phyloP scores from a whole-genome alignment of 306 rosid genomes.

The Lagenaria siceraria region DNA sequence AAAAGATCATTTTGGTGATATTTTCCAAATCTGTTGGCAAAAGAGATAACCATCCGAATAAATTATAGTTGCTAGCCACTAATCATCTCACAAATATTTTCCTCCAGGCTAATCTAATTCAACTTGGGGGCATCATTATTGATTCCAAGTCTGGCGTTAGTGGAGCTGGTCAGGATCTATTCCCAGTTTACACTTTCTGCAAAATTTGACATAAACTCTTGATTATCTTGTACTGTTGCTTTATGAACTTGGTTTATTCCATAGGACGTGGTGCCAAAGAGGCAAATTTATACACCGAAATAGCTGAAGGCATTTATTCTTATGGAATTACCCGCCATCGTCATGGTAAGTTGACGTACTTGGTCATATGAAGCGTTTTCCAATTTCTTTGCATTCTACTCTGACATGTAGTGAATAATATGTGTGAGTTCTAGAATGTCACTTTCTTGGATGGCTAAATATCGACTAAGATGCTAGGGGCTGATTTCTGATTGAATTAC shows the following conservation, averaged over 20 bases:
- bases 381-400: background rate
- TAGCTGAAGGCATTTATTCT: slow-evolving; percentile 74
- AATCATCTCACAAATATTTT: slow-evolving; percentile 14
- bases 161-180: slow-evolving; percentile 73
- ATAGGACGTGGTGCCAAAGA: slow-evolving; percentile 83
- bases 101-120: slow-evolving; percentile 65
- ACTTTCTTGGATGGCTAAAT: background rate
- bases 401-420: background rate
- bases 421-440: background rate
- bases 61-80: background rate
- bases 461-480: background rate
- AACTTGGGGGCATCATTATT: slow-evolving; percentile 42
- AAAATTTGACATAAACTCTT: background rate
- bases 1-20: background rate
- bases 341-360: slow-evolving; percentile 44
- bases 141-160: slow-evolving; percentile 97
- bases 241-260: slow-evolving; percentile 21
- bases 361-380: background rate
- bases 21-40: no score
- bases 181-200: slow-evolving; percentile 3
- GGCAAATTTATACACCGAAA: slow-evolving; percentile 70
- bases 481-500: background rate
- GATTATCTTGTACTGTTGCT: background rate
- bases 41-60: background rate
- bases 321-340: slow-evolving; percentile 90